Evolutionary conservation across 257 asterid species (phyloP).

Genomic region (Penstemon davidsonii): DNA sequence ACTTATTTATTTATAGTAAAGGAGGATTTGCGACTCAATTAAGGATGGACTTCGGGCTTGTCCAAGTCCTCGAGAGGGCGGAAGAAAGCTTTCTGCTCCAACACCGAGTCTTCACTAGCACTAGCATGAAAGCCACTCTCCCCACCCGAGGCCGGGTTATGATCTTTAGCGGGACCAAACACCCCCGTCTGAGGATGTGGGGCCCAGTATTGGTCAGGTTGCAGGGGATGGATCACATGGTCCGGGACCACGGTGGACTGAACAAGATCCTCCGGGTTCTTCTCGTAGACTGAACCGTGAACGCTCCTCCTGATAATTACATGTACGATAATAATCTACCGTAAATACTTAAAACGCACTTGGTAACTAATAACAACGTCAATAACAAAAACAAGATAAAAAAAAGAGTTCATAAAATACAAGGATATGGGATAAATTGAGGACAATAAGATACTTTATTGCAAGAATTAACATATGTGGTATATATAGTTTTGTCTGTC

Average conservation of each 20-base stretch:
- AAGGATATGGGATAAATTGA: too few species aligned
- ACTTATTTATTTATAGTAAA: constrained; percentile 29
- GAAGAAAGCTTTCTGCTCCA: constrained; percentile 85
- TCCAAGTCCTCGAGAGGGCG: constrained; percentile 89
- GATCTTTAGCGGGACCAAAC: constrained; percentile 66
- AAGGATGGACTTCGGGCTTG: constrained; percentile 42
- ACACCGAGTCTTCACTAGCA: constrained; percentile 42
- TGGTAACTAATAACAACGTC: too few species aligned
- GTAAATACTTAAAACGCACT: too few species aligned
- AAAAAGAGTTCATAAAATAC: too few species aligned
- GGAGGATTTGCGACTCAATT: constrained; percentile 26
- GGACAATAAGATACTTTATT: too few species aligned
- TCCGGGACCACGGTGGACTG: constrained; percentile 61
- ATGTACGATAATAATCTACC: too few species aligned
- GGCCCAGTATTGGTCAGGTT: constrained; percentile 64
- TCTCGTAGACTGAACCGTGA: constrained; percentile 72
- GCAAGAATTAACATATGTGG: too few species aligned
- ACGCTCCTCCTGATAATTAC: constrained; percentile 46
- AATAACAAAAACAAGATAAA: too few species aligned
- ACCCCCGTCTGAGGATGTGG: constrained; percentile 91
- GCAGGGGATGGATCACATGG: constrained; percentile 40
- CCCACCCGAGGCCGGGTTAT: constrained; percentile 26
- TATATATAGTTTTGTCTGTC: too few species aligned
- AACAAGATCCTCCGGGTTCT: constrained; percentile 69
- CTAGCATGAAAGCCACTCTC: constrained; percentile 30